Base-by-base conservation (phyloP, 1,284 basidiomycete genomes). In the Cryptococcus sp. region DNA sequence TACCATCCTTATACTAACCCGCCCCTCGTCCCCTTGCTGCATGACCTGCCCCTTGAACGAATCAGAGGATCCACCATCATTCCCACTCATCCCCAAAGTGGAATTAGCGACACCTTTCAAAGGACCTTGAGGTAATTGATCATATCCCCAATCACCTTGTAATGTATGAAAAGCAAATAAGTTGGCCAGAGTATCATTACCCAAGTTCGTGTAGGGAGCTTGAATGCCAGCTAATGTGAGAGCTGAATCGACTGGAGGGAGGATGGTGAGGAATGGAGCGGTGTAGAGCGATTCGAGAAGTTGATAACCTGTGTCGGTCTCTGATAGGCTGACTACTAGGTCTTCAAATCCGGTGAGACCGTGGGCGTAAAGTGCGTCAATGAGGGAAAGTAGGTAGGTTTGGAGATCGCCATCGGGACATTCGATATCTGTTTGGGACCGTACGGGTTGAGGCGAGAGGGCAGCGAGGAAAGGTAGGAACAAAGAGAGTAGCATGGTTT, bases 311-410 rank as follows among this genome's bases (percentile, higher is more conserved):
- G 31, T 40, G 45, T 69, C 68, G 1, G 60, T 59, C 39, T 63
- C 56, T 22, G 63, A 56, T 14, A 60, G 53, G 23, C 54, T 50
- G n/a, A 63, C 67, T n/a, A 73, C 46, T 41, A 69, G 58, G 34
- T 64, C 51, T 49, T 70, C 71, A 53, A 63, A 70, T 13, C 49
- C 56, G n/a, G 63, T 64, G 19, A 70, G 57, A 16, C 67, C 69
- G 50, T 66, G 66, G 49, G 49, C 50, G 51, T 64, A 68, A 14
- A 70, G 60, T 3, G 51, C 51, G 43, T 66, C 68, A 37, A 73
- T 59, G 21, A 73, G 62, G 2, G 61, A 48, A 37, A 66, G 55
- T 45, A 73, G 61, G 56, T 66, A 73, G 25, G 56, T 48, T 11
- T 34, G 32, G 32, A 34, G 32, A 34, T 34, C 32, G 32, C 32